Percentiles rank a stretch among this genome's conserved stretches.
phyloP scores from a whole-genome alignment of 441 rosid genomes.

The Pelargonium australe region DNA sequence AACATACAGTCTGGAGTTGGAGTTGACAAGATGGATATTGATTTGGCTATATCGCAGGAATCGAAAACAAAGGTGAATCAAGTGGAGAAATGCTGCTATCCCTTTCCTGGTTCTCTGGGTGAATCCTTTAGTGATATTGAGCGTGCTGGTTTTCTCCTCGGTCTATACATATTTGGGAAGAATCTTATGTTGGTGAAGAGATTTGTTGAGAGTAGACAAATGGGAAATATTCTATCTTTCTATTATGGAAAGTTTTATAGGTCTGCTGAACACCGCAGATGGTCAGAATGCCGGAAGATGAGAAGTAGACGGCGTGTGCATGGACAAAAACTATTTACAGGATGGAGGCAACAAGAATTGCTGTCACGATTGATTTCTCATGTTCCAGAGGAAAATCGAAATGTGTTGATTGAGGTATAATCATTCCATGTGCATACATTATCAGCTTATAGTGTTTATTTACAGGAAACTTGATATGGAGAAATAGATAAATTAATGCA shows the following conservation, averaged over 20 bases:
- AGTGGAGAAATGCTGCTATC: slow-evolving; percentile 29
- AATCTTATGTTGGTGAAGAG: slow-evolving; percentile 51
- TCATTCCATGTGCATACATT: background rate
- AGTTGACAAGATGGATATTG: slow-evolving; percentile 28
- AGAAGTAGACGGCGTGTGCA: slow-evolving; percentile 42
- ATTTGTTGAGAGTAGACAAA: slow-evolving; percentile 45
- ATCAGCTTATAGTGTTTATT: background rate
- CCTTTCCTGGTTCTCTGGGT: slow-evolving; percentile 50
- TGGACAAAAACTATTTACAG: slow-evolving; percentile 63
- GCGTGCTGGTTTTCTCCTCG: slow-evolving; percentile 55
- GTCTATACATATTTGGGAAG: slow-evolving; percentile 70
- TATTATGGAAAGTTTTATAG: slow-evolving; percentile 72
- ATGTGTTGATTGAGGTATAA: slow-evolving; percentile 53
- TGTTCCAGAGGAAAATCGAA: slow-evolving; percentile 51
- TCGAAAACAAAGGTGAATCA: slow-evolving; percentile 25
- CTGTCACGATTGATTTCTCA: slow-evolving; percentile 46
- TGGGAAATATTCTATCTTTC: slow-evolving; percentile 59
- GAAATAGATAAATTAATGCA: no score
- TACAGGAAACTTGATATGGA: no score
- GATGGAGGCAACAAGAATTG: slow-evolving; percentile 69
- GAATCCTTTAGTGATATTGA: slow-evolving; percentile 50
- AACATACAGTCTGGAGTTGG: slow-evolving; percentile 15
- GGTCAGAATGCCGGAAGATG: slow-evolving; percentile 60
- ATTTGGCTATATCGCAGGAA: slow-evolving; percentile 27
- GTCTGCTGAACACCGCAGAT: slow-evolving; percentile 48